These are phyloP conservation scores for Choanephora cucurbitarum DNA, from an alignment of 371 early-diverging fungal genomes.

Conservation along the genomic window DNA sequence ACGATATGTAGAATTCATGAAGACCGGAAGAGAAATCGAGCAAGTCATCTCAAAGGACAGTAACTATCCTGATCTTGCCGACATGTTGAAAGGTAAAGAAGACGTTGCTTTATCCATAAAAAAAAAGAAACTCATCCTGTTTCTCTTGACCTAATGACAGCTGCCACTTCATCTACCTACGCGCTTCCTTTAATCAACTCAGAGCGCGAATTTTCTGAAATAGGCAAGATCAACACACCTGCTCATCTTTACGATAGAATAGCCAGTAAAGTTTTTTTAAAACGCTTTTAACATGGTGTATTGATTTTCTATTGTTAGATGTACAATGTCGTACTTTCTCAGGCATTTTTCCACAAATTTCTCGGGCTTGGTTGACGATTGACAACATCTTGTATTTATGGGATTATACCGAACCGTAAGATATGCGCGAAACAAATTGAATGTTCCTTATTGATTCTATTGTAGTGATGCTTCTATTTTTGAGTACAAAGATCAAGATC, in stretches of 20 bases:
- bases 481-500: constrained; percentile 84
- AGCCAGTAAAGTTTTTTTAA: constrained; percentile 49
- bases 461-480: constrained; percentile 57
- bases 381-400: constrained; percentile 75
- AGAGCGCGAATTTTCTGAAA: constrained; percentile 53
- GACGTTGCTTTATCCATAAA: constrained; percentile 2
- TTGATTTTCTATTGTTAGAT: background rate
- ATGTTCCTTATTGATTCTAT: background rate
- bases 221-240: constrained; percentile 62
- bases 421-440: background rate
- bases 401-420: constrained; percentile 71
- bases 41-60: constrained; percentile 39
- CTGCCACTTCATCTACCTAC: constrained; percentile 21
- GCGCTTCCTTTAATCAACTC: constrained; percentile 21
- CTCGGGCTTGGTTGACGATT: constrained; percentile 76
- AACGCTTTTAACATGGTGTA: constrained; percentile 57
- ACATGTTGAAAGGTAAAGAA: constrained; percentile 31
- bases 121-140: constrained; percentile 12
- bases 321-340: constrained; percentile 62
- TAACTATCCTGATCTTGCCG: constrained; percentile 44
- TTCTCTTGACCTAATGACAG: background rate
- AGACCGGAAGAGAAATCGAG: constrained; percentile 44
- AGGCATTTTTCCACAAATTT: constrained; percentile 82
- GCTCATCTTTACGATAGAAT: constrained; percentile 72
- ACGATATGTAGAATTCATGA: constrained; percentile 3